These are phyloP conservation scores for Ambrosia hybrid DNA, from an alignment of 140 eudicot species.

Conservation along the genomic window DNA sequence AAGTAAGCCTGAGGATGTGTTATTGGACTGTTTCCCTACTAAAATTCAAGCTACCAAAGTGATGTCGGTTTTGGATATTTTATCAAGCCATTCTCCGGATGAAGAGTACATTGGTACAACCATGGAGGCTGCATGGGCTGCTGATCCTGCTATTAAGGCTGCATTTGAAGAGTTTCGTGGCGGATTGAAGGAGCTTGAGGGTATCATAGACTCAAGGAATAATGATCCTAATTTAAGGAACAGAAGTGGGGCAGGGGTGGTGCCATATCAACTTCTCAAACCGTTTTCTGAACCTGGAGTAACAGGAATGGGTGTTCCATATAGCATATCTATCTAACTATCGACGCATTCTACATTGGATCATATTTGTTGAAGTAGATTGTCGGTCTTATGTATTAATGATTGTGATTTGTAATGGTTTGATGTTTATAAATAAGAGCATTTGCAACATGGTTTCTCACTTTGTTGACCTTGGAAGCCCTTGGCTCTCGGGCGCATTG, in stretches of 20 bases:
- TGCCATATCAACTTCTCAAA: slow-evolving; percentile 67
- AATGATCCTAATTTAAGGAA: slow-evolving; percentile 36
- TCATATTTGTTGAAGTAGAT: too few relatives aligned
- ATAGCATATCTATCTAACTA: slow-evolving; percentile 41
- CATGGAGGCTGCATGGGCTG: slow-evolving; percentile 46
- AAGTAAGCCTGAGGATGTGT: slow-evolving; percentile 45
- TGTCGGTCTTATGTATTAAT: too few relatives aligned
- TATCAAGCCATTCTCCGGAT: slow-evolving; percentile 61
- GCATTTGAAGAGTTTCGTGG: slow-evolving; percentile 56
- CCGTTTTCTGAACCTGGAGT: slow-evolving; percentile 61
- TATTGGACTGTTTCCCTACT: slow-evolving; percentile 59
- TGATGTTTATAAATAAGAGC: too few relatives aligned
- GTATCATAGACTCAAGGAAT: slow-evolving; percentile 55
- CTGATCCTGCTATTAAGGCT: slow-evolving; percentile 37
- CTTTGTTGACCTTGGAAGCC: too few relatives aligned
- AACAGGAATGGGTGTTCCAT: slow-evolving; percentile 56
- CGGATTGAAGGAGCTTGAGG: slow-evolving; percentile 49
- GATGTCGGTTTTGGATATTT: slow-evolving; percentile 42
- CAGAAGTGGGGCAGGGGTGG: slow-evolving; percentile 66
- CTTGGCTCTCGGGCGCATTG: too few relatives aligned
- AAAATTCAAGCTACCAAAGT: slow-evolving; percentile 54
- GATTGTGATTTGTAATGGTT: too few relatives aligned
- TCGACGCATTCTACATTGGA: too few relatives aligned
- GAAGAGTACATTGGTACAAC: too few relatives aligned
- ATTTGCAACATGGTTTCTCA: too few relatives aligned